phyloP scores from a whole-genome alignment of 2,329 filamentous ascomycete genomes.

The Ophiostoma quercus region DNA sequence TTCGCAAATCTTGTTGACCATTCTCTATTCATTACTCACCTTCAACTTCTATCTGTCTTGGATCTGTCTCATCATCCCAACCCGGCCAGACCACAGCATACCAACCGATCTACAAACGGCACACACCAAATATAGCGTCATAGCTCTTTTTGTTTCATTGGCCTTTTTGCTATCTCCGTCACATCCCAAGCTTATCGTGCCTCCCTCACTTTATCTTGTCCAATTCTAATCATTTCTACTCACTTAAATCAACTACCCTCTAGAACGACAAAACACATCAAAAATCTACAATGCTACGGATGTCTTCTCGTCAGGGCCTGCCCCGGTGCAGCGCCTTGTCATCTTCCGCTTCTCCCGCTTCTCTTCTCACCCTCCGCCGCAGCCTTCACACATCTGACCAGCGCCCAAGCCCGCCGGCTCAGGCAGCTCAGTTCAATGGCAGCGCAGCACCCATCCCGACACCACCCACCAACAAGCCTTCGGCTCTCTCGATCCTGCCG shows the following conservation, averaged over 20 bases:
- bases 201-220: neutral
- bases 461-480: neutral
- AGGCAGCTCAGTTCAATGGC: neutral
- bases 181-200: neutral
- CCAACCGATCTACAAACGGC: neutral
- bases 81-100: neutral
- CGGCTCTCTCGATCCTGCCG: constrained; percentile 60
- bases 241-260: neutral
- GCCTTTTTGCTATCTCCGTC: neutral
- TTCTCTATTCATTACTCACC: neutral
- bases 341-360: neutral
- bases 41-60: neutral
- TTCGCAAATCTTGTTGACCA: neutral
- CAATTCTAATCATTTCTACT: neutral
- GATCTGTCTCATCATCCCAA: neutral
- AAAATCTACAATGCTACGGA: neutral
- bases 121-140: neutral
- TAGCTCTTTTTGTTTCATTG: constrained; percentile 4
- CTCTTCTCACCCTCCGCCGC: constrained; percentile 8
- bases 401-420: constrained; percentile 15
- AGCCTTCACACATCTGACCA: constrained; percentile 21
- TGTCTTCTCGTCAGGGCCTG: constrained; percentile 11
- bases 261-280: neutral
- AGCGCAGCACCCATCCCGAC: neutral
- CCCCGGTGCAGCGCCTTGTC: constrained; percentile 15